phyloP scores from a whole-genome alignment of 1,284 basidiomycete genomes.

The Kalmanozyma brasiliensis region DNA sequence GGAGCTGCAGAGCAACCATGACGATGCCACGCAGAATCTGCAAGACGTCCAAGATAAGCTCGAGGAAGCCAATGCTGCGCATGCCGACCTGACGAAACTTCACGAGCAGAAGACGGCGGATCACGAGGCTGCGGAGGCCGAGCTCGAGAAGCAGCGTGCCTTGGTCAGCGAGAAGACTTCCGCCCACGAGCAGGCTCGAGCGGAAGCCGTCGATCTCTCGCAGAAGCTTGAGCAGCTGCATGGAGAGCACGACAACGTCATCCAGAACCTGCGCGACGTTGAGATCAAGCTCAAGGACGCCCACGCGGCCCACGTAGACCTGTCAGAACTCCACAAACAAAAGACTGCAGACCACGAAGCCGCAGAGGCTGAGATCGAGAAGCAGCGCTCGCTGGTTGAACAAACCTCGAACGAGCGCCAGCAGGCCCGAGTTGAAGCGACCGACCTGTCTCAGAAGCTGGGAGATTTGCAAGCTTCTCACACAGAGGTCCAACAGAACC shows the following conservation, averaged over 20 bases:
- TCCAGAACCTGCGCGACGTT: conserved; percentile 13
- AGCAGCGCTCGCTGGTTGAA: conserved; percentile 19
- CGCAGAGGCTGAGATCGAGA: conserved; percentile 21
- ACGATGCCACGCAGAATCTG: conserved; percentile 18
- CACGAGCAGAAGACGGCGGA: conserved; percentile 27
- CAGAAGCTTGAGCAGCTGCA: conserved; percentile 16
- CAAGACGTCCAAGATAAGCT: conserved; percentile 18
- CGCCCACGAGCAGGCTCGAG: conserved; percentile 18
- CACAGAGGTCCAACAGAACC: conserved; percentile 18
- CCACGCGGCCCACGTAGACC: conserved; percentile 19
- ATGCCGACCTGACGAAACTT: conserved; percentile 21
- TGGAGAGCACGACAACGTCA: conserved; percentile 19
- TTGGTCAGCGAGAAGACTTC: conserved; percentile 12
- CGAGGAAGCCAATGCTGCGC: conserved; percentile 13
- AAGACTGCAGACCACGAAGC: conserved; percentile 20
- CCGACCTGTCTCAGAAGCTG: conserved; percentile 10
- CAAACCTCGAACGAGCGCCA: conserved; percentile 19
- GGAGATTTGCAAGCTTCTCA: conserved; percentile 15
- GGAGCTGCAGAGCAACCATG: conserved; percentile 17
- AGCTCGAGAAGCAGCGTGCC: conserved; percentile 28
- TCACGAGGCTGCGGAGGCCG: conserved; percentile 17
- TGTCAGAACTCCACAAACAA: conserved; percentile 24
- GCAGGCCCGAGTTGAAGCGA: conserved; percentile 18
- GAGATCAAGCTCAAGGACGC: conserved; percentile 18
- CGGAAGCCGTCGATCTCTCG: conserved; percentile 14